Conservation (phyloP, 805 yeast species). For the Yarrowia keelungensis region DNA sequence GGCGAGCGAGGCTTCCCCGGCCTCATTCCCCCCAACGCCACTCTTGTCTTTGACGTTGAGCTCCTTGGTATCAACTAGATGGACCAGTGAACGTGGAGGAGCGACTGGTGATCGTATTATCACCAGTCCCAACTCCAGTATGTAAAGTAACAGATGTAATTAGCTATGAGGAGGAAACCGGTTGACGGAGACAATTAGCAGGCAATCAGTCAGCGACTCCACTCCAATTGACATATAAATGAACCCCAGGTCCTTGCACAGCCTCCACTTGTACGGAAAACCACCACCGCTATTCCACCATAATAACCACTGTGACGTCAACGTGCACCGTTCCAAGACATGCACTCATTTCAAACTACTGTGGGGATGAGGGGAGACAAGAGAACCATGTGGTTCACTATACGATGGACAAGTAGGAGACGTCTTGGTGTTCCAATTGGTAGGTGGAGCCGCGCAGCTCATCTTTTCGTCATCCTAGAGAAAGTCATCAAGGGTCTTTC, state of each 20-base stretch:
- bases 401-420: too few species aligned
- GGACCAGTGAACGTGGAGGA: too few species aligned
- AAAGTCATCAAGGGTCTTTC: too few species aligned
- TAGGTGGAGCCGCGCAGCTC: too few species aligned
- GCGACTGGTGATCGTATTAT: too few species aligned
- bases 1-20: slow-evolving; percentile 97
- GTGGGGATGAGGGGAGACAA: background rate
- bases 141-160: slow-evolving; percentile 36
- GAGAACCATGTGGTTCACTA: too few species aligned
- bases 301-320: slow-evolving; percentile 2
- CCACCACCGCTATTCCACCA: background rate
- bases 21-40: slow-evolving; percentile 94
- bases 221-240: too few species aligned
- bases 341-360: background rate
- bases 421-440: too few species aligned
- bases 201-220: too few species aligned
- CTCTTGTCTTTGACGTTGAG: slow-evolving; percentile 63
- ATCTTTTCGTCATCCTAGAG: too few species aligned
- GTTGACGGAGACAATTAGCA: too few species aligned
- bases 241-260: too few species aligned
- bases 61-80: slow-evolving; percentile 46
- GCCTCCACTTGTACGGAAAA: background rate
- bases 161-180: background rate
- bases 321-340: slow-evolving; percentile 2
- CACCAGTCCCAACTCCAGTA: background rate